Evolutionary conservation across 1,284 basidiomycete genomes (phyloP), one percentile per base, ranked within the genome.

Genomic region (Meripilus lineatus): DNA sequence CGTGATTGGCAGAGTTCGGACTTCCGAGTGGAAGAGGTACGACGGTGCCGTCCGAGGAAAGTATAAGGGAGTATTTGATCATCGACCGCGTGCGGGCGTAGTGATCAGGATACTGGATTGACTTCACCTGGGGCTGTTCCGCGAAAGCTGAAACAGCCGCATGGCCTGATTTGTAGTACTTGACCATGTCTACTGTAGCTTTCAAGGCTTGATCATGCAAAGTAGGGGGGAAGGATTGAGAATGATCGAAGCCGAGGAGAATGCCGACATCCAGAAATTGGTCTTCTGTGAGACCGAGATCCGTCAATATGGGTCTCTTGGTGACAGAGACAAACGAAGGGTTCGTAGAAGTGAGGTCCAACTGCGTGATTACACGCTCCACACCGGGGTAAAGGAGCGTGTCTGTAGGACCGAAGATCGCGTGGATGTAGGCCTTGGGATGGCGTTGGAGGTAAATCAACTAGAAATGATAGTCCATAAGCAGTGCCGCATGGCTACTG

Each of bases 241-340:
- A 85, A 55, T 91, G 77, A 30, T 94, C 90, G 53, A 86, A 95
- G 21, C 96, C 96, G 30, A 94, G 82, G 30, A 99, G 77, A 52
- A 99, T 87, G 17, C 84, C 87, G 50, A 93, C 76, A 63, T 99
- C 95, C 52, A 99, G 81, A 69, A 99, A 96, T 62, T 97, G 93
- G 59, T 97, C 93, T 53, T 93, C 84, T 26, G 65, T 76, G 41
- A 97, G 69, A 6, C 74, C 77, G 23, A 98, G 77, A 55, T 96
- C 93, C 37, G 62, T 66, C 47, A 95, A 65, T 50, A 99, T 75
- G 23, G 73, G 66, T 22, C 79, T 75, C 64, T 98, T 99, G 46
- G 90, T 88, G 33, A 86, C 81, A 63, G 79, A 98, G 13, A 84
- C 85, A 70, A 99, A 95, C 2, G 82, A 77, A 1, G 86, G 83